Base-by-base conservation (phyloP, 169 alveolate species). In the Fabrea salina region DNA sequence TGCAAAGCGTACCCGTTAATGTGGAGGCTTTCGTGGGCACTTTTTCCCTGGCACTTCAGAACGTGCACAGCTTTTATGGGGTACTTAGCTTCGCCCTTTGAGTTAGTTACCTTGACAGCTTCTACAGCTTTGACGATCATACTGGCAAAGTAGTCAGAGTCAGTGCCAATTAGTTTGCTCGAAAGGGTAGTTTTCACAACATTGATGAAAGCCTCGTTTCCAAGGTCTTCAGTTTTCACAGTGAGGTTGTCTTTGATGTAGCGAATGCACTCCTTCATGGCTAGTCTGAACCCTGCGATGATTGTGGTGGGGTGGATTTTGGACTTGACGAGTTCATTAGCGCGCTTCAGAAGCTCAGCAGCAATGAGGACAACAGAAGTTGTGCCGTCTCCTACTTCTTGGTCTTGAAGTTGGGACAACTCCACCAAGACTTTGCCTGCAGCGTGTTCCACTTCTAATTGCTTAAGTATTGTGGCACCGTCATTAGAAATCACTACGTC, bases 331-430 rank as follows among this genome's bases (percentile, higher is more conserved):
- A 98, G 94, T 83, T 96, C 98, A 75, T 97, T 97, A 39, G 99
- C 99, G 67, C 99, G 86, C 82, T 96, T 92, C 75, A 98, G 89
- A 61, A 98, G 89, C 87, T 98, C 99, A 25, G 99, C 98, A 35
- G 99, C 99, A 77, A 98, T 79, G 75, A 98, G 90, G 35, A 98
- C 99, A 5, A 98, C 99, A 7, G 99, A 96, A 7, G 99, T 98
- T 39, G 99, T 98, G 11, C 99, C 99, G 89, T 98, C 99, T 25
- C 99, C 99, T 22, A 97, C 98, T 80, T 96, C 99, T 72, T 92
- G 93, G 85, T 96, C 99, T 91, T 98, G 99, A 33, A 97, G 91
- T 70, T 97, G 97, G 13, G 99, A 95, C 47, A 98, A 87, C 56
- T 98, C 99, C 7, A 97, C 99, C 68, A 97, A 90, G 19, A 96